phyloP scores from a whole-genome alignment of 2,329 filamentous ascomycete genomes.

The Elsinoe australis region DNA sequence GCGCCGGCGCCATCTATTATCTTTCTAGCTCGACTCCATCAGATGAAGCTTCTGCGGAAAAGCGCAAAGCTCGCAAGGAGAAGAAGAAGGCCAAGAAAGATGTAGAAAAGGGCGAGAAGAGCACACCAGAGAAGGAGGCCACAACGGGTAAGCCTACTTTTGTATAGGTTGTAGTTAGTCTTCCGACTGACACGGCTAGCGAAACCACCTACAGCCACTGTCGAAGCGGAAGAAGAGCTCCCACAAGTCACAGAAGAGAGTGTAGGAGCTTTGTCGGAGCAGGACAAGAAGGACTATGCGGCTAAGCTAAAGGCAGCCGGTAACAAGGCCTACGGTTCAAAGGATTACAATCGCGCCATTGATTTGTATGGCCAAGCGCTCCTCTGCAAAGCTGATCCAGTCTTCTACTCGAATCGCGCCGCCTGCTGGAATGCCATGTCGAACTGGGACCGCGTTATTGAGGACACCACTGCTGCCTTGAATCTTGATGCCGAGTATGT shows the following conservation, averaged over 20 bases:
- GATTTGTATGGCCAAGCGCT: slow-evolving; percentile 93
- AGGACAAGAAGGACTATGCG: slow-evolving; percentile 79
- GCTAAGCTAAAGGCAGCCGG: slow-evolving; percentile 89
- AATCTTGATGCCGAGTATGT: slow-evolving; percentile 91
- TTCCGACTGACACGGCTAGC: slow-evolving; percentile 16
- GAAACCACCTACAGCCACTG: slow-evolving; percentile 28
- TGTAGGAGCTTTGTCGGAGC: slow-evolving; percentile 37
- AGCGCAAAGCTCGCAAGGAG: slow-evolving; percentile 84
- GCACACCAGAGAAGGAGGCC: slow-evolving; percentile 26
- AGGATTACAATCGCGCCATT: slow-evolving; percentile 90
- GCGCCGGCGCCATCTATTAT: slow-evolving; percentile 90
- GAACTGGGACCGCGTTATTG: slow-evolving; percentile 92
- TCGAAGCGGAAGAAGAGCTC: slow-evolving; percentile 38
- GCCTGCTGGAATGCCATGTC: slow-evolving; percentile 92
- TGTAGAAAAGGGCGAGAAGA: slow-evolving; percentile 41
- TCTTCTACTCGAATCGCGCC: slow-evolving; percentile 98
- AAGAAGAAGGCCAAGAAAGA: slow-evolving; percentile 72
- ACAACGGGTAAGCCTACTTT: slow-evolving; percentile 20
- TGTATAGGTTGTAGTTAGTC: slow-evolving; percentile 22
- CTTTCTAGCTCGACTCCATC: slow-evolving; percentile 47
- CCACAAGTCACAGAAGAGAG: slow-evolving; percentile 43
- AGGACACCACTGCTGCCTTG: slow-evolving; percentile 92
- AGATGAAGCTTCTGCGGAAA: slow-evolving; percentile 37
- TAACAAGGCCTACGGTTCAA: slow-evolving; percentile 91
- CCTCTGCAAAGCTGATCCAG: slow-evolving; percentile 90